Base-by-base conservation (phyloP, 2,329 filamentous ascomycete species). In the Calonectria honghensis region DNA sequence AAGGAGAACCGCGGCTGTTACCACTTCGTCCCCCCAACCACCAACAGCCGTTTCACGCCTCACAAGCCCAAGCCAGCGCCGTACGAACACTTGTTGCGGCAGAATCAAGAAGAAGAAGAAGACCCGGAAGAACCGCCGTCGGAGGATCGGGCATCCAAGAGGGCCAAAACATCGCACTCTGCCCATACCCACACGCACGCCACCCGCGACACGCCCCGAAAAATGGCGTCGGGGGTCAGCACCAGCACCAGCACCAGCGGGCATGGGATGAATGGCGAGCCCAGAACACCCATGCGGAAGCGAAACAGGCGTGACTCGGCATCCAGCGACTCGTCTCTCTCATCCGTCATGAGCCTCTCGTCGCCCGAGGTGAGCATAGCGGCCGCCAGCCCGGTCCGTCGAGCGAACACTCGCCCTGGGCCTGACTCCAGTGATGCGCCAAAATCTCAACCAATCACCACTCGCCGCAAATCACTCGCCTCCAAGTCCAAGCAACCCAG, bases 21-120 rank as follows among this genome's bases (percentile, higher is more conserved):
- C 76, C 90, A 90, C 83, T 92, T 92, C 82, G 86, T 88, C 50
- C 87, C 88, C 20, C 86, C 87, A 14, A 82, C 86, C n/a, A 86
- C 86, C 41, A 86, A 85, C 80, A 85, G 83, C 77, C 83, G 82
- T 68, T 84, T 85, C 74, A 85, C 85, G 35, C 86, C 87, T 20
- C 87, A 85, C 78, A 85, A 86, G 77, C 86, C 90, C 29, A 86
- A 86, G 81, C 80, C 84, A 72, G 89, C 89, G 50, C 89, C 89
- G 2, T 91, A 90, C 83, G 83, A 80, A 39, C 81, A 86, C 48
- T 84, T 91, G n/a, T 79, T 85, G 70, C 78, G 78, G 88, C 84
- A 88, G 77, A 85, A 73, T 81, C 75, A 75, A 64, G 70, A 68
- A 29, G n/a, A 63, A 6, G 37, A 50, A 27, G 29, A 63, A 6